A percentile compares a stretch with the other conserved stretches of the same genome.
phyloP scores from a whole-genome alignment of 1,139 yeast genomes.

The Saccharomyces pastorianus region DNA sequence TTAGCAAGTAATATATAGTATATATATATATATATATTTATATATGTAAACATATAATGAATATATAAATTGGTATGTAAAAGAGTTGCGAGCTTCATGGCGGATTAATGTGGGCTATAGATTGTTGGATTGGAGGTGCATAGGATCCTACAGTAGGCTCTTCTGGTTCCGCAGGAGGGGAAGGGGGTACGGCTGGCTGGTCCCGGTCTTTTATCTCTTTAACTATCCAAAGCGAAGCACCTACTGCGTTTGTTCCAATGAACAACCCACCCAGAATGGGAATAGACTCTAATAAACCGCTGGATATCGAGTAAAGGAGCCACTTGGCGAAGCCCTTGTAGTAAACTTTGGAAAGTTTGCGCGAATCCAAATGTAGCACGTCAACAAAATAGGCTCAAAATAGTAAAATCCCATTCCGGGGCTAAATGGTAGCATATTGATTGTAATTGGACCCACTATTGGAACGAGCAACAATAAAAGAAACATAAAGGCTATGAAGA shows the following conservation, averaged over 20 bases:
- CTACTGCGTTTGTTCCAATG: conserved; percentile 9
- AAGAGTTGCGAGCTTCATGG: not conserved
- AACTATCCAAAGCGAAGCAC: conserved; percentile 14
- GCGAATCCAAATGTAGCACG: conserved; percentile 5
- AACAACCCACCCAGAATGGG: conserved; percentile 12
- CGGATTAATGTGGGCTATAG: not conserved
- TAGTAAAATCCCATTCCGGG: conserved; percentile 12
- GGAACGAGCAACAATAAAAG: conserved; percentile 8
- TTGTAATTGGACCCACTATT: conserved; percentile 7
- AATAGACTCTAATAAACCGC: conserved; percentile 10
- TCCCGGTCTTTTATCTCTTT: conserved; percentile 3
- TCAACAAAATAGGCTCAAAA: conserved; percentile 9
- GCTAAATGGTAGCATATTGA: conserved; percentile 7
- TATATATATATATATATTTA: not conserved
- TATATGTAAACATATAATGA: not conserved
- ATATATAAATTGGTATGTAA: not conserved
- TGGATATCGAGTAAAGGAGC: conserved; percentile 9
- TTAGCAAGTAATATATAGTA: not conserved
- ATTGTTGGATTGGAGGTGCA: not conserved
- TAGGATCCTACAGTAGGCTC: not conserved
- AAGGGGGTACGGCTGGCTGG: not conserved
- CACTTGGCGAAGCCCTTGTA: conserved; percentile 12
- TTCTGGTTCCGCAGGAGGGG: not conserved
- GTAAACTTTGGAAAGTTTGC: conserved; percentile 5
- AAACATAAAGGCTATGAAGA: not conserved